Percentiles rank a stretch among this genome's conserved stretches.
Evolutionary conservation across 148 eudicot species (phyloP).

Genomic region (Rhododendron ovatum): DNA sequence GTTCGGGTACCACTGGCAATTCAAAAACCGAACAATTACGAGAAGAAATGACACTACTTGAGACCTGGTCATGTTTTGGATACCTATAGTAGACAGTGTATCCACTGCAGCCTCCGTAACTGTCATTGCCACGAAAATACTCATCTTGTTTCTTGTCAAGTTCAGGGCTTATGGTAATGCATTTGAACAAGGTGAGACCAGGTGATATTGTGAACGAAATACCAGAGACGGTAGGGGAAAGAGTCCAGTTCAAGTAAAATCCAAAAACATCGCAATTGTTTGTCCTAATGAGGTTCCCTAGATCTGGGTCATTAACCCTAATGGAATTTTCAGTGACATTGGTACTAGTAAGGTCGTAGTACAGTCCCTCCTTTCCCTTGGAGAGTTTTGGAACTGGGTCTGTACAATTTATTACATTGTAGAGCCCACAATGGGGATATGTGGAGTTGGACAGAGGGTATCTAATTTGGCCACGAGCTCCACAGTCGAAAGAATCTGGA

Average conservation of each 20-base stretch:
- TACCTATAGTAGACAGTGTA: conserved; percentile 3
- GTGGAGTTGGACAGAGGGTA: conserved; percentile 32
- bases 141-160: not conserved
- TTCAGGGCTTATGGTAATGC: not conserved
- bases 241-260: not conserved
- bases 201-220: conserved; percentile 2
- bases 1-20: not conserved
- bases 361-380: not conserved
- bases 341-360: not conserved
- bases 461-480: not conserved
- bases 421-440: conserved; percentile 26
- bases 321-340: not conserved
- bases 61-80: not conserved
- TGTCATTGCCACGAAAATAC: not conserved
- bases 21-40: conserved; percentile 4
- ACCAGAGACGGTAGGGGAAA: not conserved
- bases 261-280: not conserved
- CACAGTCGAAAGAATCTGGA: conserved; percentile 33
- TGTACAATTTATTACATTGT: conserved; percentile 20
- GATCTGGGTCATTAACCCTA: not conserved
- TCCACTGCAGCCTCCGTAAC: not conserved
- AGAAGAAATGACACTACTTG: not conserved
- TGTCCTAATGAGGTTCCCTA: not conserved
- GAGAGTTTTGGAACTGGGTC: conserved; percentile 4
- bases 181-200: conserved; percentile 25